Evolutionary conservation across 345 rosid genomes (phyloP), one percentile per base, ranked within the genome.

Genomic region (Rhizophora mangle): DNA sequence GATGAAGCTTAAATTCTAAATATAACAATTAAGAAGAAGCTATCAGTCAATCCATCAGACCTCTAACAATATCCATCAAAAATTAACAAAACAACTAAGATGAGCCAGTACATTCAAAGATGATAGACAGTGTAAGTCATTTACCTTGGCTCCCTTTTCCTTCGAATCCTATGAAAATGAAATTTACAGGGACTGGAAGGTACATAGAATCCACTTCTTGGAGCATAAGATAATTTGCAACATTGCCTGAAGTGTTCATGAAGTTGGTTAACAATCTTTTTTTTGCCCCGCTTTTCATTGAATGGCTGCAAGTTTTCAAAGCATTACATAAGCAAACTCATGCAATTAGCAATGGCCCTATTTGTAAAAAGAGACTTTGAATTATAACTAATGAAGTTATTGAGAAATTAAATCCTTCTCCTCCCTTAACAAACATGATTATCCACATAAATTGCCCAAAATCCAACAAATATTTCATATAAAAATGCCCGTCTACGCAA

Each of bases 121-220:
- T 34, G 24, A 20, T 34, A 37, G 34, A 18, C n/a, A 69, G 29
- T 31, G 70, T 9, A 76, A 63, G 53, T 63, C 47, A 6, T 6
- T 63, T 74, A 95, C 99, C 99, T 83, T 87, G 93, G 82, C 92
- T 95, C 76, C 99, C 99, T 73, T 86, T 86, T 39, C 99, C 98
- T 65, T 95, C 97, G 82, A 95, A 95, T 63, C 99, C 99, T 56
- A 95, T 78, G 74, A 95, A 92, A 72, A 95, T 90, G 79, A 90
- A 95, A 84, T 95, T 92, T 53, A 95, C 92, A 8, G 99, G 98
- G 32, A 95, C 85, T 0, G 98, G 99, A 63, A 92, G 88, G 76
- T 90, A 85, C 76, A 95, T 73, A 67, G 96, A 86, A 66, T 90
- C 97, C 49, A 95, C 89, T 85, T 92, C 97, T 85, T 87, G 81